phyloP scores from a whole-genome alignment of 192 early-diverging fungal genomes.

The Linnemannia exigua region DNA sequence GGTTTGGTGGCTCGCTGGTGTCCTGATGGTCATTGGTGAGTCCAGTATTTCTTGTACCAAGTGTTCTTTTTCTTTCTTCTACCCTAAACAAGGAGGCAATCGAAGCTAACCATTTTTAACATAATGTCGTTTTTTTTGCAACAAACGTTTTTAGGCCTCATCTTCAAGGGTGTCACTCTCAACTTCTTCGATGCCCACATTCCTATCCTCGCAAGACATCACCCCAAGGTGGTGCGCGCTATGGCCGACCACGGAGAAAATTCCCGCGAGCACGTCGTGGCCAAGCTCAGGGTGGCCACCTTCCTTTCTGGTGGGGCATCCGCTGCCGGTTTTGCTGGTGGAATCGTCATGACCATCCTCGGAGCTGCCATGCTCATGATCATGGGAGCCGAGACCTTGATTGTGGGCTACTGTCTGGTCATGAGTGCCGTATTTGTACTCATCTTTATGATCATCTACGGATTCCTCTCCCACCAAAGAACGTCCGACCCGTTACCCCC shows the following conservation, averaged over 20 bases:
- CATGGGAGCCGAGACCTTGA: constrained; percentile 15
- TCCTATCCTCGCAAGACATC: constrained; percentile 32
- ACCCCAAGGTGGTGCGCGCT: constrained; percentile 25
- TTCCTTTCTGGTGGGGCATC: constrained; percentile 48
- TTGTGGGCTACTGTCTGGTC: constrained; percentile 30
- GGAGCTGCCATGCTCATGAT: constrained; percentile 15
- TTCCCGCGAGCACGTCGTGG: constrained; percentile 23
- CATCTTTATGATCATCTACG: constrained; percentile 32
- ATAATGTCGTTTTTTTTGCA: neutral
- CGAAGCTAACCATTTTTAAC: neutral
- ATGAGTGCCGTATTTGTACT: constrained; percentile 34
- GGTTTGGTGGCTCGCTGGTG: constrained; percentile 44
- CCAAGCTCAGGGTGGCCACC: constrained; percentile 28
- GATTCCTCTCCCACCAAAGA: constrained; percentile 45
- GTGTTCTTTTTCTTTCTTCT: neutral
- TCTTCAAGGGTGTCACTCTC: constrained; percentile 32
- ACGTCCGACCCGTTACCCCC: constrained; percentile 60
- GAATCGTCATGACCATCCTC: constrained; percentile 26
- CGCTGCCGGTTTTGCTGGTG: constrained; percentile 36
- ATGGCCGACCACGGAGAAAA: constrained; percentile 25
- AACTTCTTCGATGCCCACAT: constrained; percentile 46
- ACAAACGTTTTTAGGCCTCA: constrained; percentile 1
- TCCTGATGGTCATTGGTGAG: constrained; percentile 48
- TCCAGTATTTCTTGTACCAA: neutral
- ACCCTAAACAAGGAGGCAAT: neutral